Evolutionary conservation across 2,329 filamentous ascomycete genomes (phyloP).

Genomic region (Diaporthe sp.): DNA sequence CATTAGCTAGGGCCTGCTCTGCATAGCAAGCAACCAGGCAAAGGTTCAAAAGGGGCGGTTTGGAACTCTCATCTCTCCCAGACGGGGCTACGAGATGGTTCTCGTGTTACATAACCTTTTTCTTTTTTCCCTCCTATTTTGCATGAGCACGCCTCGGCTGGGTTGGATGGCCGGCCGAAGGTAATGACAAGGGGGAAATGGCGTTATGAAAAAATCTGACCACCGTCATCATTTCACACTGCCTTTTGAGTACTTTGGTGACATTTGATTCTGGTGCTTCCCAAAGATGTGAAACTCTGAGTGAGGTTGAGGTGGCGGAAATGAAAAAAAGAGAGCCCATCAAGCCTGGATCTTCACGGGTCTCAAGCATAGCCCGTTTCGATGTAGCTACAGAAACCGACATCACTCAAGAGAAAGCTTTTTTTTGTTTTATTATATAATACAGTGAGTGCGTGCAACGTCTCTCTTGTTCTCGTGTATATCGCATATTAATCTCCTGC

Average conservation of each 20-base stretch:
- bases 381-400: no score
- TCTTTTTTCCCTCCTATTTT: background rate
- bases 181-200: slow-evolving; percentile 22
- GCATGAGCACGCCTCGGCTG: slow-evolving; percentile 23
- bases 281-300: background rate
- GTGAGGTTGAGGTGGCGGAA: background rate
- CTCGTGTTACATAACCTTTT: slow-evolving; percentile 27
- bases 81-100: slow-evolving; percentile 10
- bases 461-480: background rate
- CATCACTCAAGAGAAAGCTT: background rate
- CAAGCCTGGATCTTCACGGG: background rate
- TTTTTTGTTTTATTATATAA: background rate
- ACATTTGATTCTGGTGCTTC: background rate
- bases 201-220: slow-evolving; percentile 5
- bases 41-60: slow-evolving; percentile 7
- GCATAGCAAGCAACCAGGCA: slow-evolving; percentile 6
- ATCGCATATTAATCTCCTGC: background rate
- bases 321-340: background rate
- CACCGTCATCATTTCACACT: background rate
- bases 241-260: background rate
- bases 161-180: background rate
- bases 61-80: slow-evolving; percentile 25
- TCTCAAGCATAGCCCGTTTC: background rate
- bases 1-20: slow-evolving; percentile 28
- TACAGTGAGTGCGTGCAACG: background rate